A percentile compares a stretch with the other conserved stretches of the same genome.
phyloP scores from a whole-genome alignment of 2,329 filamentous ascomycete genomes.

The Cyanodermella asteris region DNA sequence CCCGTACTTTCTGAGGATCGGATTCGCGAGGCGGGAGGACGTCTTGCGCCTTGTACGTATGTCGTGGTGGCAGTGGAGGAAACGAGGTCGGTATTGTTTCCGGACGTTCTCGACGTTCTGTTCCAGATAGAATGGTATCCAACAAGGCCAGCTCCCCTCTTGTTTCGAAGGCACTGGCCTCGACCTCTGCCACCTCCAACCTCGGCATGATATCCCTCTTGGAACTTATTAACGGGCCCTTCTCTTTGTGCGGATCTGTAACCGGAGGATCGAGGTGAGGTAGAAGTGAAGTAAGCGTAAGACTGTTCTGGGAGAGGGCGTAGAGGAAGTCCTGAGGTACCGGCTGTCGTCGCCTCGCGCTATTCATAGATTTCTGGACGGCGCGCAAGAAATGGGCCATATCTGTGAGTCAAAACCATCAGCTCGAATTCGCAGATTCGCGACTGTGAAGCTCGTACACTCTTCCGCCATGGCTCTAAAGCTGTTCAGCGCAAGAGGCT shows the following conservation, averaged over 20 bases:
- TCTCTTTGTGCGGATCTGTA: too few species aligned
- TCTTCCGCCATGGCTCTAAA: constrained; percentile 34
- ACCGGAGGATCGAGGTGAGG: constrained; percentile 21
- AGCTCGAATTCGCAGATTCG: constrained; percentile 4
- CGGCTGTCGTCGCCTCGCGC: constrained; percentile 30
- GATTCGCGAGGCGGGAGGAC: constrained; percentile 36
- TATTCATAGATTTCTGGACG: constrained; percentile 35
- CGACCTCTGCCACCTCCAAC: too few species aligned
- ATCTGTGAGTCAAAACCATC: constrained; percentile 19
- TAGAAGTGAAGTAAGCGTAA: constrained; percentile 14
- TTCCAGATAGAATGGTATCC: constrained; percentile 12
- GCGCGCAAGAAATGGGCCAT: constrained; percentile 31
- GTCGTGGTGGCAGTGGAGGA: constrained; percentile 38
- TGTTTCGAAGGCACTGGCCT: too few species aligned
- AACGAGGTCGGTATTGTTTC: constrained; percentile 38
- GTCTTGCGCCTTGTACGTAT: constrained; percentile 39
- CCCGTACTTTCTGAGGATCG: constrained; percentile 36
- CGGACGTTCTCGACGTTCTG: too few species aligned
- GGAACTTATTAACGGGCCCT: constrained; percentile 8
- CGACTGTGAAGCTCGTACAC: constrained; percentile 23
- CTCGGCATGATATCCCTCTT: too few species aligned
- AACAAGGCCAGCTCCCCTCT: too few species aligned
- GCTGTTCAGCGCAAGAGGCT: constrained; percentile 32
- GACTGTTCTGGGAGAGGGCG: constrained; percentile 22
- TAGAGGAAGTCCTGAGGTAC: constrained; percentile 37